Evolutionary conservation across 768 basidiomycete species (phyloP), one percentile per base, ranked within the genome.

Genomic region (Amanita molliuscula): DNA sequence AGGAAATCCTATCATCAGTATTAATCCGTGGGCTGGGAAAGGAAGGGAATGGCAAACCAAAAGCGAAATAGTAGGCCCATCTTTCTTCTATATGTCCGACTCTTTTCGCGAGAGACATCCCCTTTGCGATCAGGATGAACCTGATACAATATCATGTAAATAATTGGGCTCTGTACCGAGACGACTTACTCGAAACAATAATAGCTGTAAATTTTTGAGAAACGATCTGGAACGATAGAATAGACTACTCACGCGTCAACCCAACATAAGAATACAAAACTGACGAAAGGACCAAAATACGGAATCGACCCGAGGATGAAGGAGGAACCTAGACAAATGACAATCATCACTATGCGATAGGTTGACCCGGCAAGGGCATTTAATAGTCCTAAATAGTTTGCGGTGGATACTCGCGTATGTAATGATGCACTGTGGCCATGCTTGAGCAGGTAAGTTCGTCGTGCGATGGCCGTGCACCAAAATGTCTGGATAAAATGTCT

Each of bases 51-150:
- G 41, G 59, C 70, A 29, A 45, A 75, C 91, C 91, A 55, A 91
- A 94, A 4, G 84, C 84, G 52, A 91, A 74, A 60, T 82, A 89
- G 65, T 93, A 94, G 1, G 84, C 77, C 91, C 91, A 94, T 36
- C 89, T 77, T 64, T 91, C 88, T 65, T 94, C 91, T 16, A 92
- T 68, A 60, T 85, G 77, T 43, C 81, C 68, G 41, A 91, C 77
- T 48, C 88, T 71, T 11, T 76, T 67, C 1, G 86, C 74, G 10
- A 90, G 68, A 10, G 84, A 82, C 54, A 82, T 58, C 1, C 86
- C 86, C 11, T 82, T 78, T 7, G 86, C 77, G 41, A 84, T 78
- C 87, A 87, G 89, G 16, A 84, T 74, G 59, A 85, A 89, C 59
- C 88, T 55, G 33, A n/a, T 33, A 23, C 21, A 28, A 35, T 16